A percentile compares a stretch with the other conserved stretches of the same genome.
These are phyloP conservation scores for Cavenderia fasciculata DNA, from an alignment of 78 protist species.

Conservation along the genomic window DNA sequence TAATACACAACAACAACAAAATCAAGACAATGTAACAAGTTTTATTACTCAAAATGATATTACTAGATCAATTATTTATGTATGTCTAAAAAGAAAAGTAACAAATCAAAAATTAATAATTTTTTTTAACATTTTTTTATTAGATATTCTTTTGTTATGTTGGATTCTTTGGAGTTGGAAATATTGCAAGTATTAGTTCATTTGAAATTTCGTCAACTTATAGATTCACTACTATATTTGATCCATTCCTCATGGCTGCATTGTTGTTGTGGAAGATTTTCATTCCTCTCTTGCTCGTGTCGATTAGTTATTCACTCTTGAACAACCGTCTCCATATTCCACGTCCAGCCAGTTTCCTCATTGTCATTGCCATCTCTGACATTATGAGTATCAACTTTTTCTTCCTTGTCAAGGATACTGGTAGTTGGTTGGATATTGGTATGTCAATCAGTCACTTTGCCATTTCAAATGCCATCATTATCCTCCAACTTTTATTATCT, in stretches of 20 bases:
- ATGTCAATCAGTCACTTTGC: slow-evolving; percentile 86
- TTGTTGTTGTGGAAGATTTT: slow-evolving; percentile 79
- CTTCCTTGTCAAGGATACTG: slow-evolving; percentile 90
- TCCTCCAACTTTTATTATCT: slow-evolving; percentile 77
- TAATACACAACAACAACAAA: not conserved
- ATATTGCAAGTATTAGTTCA: slow-evolving; percentile 89
- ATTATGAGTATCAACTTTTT: slow-evolving; percentile 91
- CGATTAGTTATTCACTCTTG: slow-evolving; percentile 57
- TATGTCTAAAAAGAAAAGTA: slow-evolving; percentile 12
- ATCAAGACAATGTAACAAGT: not conserved
- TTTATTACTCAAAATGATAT: slow-evolving; percentile 69
- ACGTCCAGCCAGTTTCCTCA: slow-evolving; percentile 57
- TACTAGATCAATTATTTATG: slow-evolving; percentile 76
- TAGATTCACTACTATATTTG: slow-evolving; percentile 82
- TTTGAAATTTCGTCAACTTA: slow-evolving; percentile 84
- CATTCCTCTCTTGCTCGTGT: slow-evolving; percentile 82
- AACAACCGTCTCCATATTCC: slow-evolving; percentile 38
- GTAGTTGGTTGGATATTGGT: slow-evolving; percentile 91
- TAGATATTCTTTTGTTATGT: slow-evolving; percentile 77
- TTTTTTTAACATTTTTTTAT: not conserved
- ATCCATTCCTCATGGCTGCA: slow-evolving; percentile 85
- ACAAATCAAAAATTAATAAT: not conserved
- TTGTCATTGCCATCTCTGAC: slow-evolving; percentile 82
- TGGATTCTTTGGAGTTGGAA: slow-evolving; percentile 94
- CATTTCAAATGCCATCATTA: slow-evolving; percentile 81